Evolutionary conservation across 495 filamentous ascomycete genomes (phyloP).

Genomic region (Hyaloscypha bicolor): DNA sequence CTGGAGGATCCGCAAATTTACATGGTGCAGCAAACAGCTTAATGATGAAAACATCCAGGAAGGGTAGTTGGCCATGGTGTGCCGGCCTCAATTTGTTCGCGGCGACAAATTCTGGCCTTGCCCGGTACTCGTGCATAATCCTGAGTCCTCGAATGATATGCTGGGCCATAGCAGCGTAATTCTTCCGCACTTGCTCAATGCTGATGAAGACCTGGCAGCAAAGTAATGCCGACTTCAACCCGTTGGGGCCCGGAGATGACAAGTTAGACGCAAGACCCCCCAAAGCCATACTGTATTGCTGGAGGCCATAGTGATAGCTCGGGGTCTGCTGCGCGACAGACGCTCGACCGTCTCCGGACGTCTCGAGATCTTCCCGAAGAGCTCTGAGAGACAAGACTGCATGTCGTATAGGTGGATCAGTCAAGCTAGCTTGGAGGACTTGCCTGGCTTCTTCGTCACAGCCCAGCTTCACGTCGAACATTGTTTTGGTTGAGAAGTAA

Average conservation of each 20-base stretch:
- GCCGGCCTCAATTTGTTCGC: conserved; percentile 34
- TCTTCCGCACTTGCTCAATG: conserved; percentile 57
- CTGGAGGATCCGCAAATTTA: conserved; percentile 39
- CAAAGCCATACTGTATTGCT: conserved; percentile 51
- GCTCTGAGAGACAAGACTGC: conserved; percentile 41
- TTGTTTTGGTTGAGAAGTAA: conserved; percentile 50
- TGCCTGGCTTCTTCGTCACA: conserved; percentile 42
- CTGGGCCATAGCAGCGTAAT: conserved; percentile 42
- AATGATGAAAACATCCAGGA: conserved; percentile 43
- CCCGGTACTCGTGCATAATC: conserved; percentile 37
- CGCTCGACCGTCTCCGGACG: conserved; percentile 30
- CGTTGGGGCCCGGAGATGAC: conserved; percentile 24
- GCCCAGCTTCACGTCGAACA: conserved; percentile 55
- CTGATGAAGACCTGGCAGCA: conserved; percentile 59
- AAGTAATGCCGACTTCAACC: conserved; percentile 46
- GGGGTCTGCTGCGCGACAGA: conserved; percentile 33
- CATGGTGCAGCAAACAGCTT: conserved; percentile 43
- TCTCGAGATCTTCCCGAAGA: conserved; percentile 40
- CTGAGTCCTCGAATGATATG: conserved; percentile 52
- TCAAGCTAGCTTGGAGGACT: conserved; percentile 38
- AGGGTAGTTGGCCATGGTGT: conserved; percentile 36
- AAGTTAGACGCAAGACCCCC: conserved; percentile 39
- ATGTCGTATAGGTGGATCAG: conserved; percentile 40
- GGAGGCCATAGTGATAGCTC: conserved; percentile 41
- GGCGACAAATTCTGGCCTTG: conserved; percentile 34